Evolutionary conservation across 2,329 filamentous ascomycete species (phyloP).

Genomic region (Cladobotryum protrusum): DNA sequence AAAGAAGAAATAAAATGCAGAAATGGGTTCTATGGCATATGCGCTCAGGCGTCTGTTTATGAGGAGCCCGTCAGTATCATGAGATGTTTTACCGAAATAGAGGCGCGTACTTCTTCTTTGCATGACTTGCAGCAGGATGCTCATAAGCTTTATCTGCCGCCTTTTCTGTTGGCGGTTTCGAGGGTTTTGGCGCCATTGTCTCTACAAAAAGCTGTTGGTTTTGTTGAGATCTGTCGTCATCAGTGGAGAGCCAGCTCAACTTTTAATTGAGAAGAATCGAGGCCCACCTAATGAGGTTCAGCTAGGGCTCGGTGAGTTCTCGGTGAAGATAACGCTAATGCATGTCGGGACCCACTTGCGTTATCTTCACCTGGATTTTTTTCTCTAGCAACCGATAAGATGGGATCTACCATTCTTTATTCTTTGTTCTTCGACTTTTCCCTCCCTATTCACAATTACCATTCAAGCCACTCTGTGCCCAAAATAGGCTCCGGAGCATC

Average conservation of each 20-base stretch:
- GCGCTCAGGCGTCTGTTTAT: conserved; percentile 41
- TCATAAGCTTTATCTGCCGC: conserved; percentile 30
- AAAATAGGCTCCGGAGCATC: too few species aligned
- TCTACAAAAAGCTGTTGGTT: neutral
- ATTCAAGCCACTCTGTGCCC: too few species aligned
- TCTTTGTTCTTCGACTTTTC: too few species aligned
- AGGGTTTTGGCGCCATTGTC: conserved; percentile 35
- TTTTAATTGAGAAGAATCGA: conserved; percentile 16
- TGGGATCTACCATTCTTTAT: too few species aligned
- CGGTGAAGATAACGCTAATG: conserved; percentile 11
- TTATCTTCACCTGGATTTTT: conserved; percentile 28
- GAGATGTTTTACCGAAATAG: neutral
- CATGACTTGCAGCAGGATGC: conserved; percentile 44
- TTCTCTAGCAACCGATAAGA: conserved; percentile 6
- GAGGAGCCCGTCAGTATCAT: conserved; percentile 5
- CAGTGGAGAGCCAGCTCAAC: conserved; percentile 18
- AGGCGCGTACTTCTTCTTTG: conserved; percentile 42
- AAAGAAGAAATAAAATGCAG: conserved; percentile 76
- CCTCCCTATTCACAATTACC: too few species aligned
- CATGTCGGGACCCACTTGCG: conserved; percentile 11
- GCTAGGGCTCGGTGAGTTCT: conserved; percentile 16
- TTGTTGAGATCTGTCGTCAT: conserved; percentile 19
- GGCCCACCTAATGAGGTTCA: neutral
- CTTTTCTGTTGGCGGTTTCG: conserved; percentile 24
- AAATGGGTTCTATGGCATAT: conserved; percentile 63